Evolutionary conservation across 1,284 basidiomycete genomes (phyloP).

Genomic region (Apiotrichum porosum): DNA sequence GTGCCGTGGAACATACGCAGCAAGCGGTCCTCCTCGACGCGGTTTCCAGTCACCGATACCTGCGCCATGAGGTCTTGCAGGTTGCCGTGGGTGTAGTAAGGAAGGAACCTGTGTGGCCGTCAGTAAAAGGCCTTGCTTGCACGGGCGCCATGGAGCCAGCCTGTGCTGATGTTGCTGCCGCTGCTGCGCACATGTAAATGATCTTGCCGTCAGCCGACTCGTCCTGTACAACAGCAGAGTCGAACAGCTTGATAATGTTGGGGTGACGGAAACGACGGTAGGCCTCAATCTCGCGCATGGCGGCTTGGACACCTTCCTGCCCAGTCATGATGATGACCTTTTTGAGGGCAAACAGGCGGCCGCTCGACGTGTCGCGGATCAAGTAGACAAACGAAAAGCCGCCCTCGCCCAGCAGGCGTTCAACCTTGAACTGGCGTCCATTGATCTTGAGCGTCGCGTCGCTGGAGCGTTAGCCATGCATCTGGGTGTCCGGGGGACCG

Average conservation of each 20-base stretch:
- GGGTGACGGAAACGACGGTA: slow-evolving; percentile 81
- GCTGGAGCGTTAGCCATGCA: slow-evolving; percentile 24
- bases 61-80: slow-evolving; percentile 91
- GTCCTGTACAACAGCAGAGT: slow-evolving; percentile 91
- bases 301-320: slow-evolving; percentile 50
- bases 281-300: slow-evolving; percentile 85
- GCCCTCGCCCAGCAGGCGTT: slow-evolving; percentile 86
- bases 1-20: slow-evolving; percentile 86
- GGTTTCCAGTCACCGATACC: slow-evolving; percentile 74
- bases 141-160: too few species aligned
- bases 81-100: slow-evolving; percentile 60
- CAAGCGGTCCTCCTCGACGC: slow-evolving; percentile 83
- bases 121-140: too few species aligned
- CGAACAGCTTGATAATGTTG: slow-evolving; percentile 52
- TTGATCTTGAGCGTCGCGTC: slow-evolving; percentile 78
- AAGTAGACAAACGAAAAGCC: slow-evolving; percentile 94
- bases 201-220: slow-evolving; percentile 75
- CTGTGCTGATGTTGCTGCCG: not conserved
- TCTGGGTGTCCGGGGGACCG: too few species aligned
- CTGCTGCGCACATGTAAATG: slow-evolving; percentile 63
- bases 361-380: slow-evolving; percentile 61
- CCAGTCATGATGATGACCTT: slow-evolving; percentile 86
- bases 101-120: slow-evolving; percentile 41
- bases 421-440: slow-evolving; percentile 82
- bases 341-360: slow-evolving; percentile 87